These are phyloP conservation scores for Kockovaella imperatae DNA, from an alignment of 768 basidiomycete species.

Conservation along the genomic window DNA sequence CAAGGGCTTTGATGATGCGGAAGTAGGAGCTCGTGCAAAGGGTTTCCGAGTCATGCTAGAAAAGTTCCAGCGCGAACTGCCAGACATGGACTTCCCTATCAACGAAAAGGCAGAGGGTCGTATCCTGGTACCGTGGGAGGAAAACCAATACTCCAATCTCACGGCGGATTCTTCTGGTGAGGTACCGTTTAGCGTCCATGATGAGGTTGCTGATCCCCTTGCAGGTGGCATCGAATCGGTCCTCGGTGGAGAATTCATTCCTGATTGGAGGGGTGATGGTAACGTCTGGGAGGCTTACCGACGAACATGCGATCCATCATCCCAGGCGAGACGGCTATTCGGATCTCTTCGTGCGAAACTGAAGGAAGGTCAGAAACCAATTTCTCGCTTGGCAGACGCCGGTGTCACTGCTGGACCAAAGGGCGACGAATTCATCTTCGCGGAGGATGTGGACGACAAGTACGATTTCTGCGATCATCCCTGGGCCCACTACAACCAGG, in stretches of 20 bases:
- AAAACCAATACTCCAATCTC: constrained; percentile 62
- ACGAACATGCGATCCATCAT: constrained; percentile 73
- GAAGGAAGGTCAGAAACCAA: constrained; percentile 44
- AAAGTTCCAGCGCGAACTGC: constrained; percentile 63
- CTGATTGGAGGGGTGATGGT: constrained; percentile 79
- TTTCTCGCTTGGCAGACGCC: constrained; percentile 39
- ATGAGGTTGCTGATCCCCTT: neutral
- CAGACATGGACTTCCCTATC: constrained; percentile 90
- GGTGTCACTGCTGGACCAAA: constrained; percentile 45
- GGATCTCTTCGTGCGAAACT: constrained; percentile 57
- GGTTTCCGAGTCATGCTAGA: constrained; percentile 70
- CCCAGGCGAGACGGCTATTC: constrained; percentile 74
- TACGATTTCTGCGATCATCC: constrained; percentile 75
- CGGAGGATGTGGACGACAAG: constrained; percentile 54
- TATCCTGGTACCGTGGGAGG: constrained; percentile 87
- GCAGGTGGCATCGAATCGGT: constrained; percentile 54
- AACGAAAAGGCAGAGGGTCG: constrained; percentile 91
- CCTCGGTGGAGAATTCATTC: constrained; percentile 59
- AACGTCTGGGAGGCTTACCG: constrained; percentile 89
- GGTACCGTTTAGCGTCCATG: constrained; percentile 8
- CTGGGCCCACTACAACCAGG: constrained; percentile 76
- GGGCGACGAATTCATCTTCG: constrained; percentile 59
- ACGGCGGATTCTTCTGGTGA: constrained; percentile 49
- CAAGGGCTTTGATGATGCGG: constrained; percentile 57
- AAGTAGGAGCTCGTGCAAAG: constrained; percentile 66